phyloP scores from a whole-genome alignment of 768 basidiomycete genomes.

The Sutorius australiensis region DNA sequence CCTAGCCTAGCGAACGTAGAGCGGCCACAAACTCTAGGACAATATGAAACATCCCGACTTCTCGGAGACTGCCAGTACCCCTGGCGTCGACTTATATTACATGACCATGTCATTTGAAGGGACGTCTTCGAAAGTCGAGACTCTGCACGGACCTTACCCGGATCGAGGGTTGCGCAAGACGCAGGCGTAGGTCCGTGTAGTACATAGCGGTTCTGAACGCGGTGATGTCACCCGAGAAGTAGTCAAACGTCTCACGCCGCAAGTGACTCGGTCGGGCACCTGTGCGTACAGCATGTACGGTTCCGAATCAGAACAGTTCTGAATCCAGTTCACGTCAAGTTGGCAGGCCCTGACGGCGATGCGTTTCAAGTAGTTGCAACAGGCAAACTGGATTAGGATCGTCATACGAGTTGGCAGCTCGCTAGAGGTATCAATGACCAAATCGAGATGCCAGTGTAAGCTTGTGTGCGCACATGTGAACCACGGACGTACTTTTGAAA shows the following conservation, averaged over 20 bases:
- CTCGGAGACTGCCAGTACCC: neutral
- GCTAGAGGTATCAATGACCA: neutral
- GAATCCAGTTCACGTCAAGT: no score
- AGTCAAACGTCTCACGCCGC: neutral
- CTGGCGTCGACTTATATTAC: neutral
- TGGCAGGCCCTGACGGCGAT: no score
- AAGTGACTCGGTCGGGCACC: neutral
- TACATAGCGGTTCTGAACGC: neutral
- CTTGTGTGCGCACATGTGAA: neutral
- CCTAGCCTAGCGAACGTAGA: neutral
- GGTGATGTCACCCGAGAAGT: neutral
- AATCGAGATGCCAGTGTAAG: neutral
- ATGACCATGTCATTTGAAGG: neutral
- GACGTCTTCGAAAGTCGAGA: slow-evolving; percentile 8
- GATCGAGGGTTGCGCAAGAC: slow-evolving; percentile 8
- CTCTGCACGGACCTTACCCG: slow-evolving; percentile 10
- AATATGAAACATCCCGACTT: neutral
- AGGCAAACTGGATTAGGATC: neutral
- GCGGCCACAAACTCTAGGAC: neutral
- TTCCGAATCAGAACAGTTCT: no score
- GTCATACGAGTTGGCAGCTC: neutral
- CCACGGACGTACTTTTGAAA: no score
- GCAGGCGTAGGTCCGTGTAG: neutral
- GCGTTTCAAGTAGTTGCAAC: no score
- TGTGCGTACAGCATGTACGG: neutral